Percentiles rank a stretch among this genome's conserved stretches.
Conservation (phyloP, 2,329 filamentous ascomycete genomes). For the Sporothrix dimorphospora region DNA sequence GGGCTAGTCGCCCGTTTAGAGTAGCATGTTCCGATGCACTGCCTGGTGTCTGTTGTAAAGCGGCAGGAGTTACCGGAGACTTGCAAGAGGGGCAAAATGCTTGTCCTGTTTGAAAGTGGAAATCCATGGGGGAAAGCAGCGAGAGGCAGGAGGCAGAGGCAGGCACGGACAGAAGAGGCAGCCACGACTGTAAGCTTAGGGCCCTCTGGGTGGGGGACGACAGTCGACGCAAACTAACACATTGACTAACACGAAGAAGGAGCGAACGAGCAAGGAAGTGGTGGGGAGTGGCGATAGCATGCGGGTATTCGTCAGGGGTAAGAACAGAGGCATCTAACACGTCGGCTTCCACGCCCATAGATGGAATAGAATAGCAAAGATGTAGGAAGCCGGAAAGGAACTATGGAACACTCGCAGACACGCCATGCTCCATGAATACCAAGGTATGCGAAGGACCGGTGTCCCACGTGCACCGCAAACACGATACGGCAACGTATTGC, state of each 20-base stretch:
- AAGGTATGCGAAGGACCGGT: neutral
- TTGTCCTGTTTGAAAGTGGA: neutral
- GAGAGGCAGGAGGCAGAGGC: neutral
- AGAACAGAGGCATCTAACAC: neutral
- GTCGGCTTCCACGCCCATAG: neutral
- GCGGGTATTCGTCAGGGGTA: neutral
- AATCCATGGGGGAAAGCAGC: neutral
- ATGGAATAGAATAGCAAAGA: neutral
- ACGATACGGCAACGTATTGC: neutral
- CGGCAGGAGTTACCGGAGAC: neutral
- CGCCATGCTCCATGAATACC: neutral
- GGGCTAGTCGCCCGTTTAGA: conserved; percentile 24
- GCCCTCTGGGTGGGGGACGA: neutral
- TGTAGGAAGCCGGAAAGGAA: neutral
- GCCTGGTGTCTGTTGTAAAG: neutral
- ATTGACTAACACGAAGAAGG: neutral
- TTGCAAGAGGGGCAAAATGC: neutral
- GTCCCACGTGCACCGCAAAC: neutral
- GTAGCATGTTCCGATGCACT: conserved; percentile 19
- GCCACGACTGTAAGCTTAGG: neutral
- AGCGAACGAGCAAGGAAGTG: neutral
- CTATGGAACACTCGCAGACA: neutral
- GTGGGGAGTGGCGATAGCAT: neutral
- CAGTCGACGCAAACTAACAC: neutral
- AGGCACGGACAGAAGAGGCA: neutral